Evolutionary conservation across 805 yeast species (phyloP).

Genomic region (Metschnikowia sp.): DNA sequence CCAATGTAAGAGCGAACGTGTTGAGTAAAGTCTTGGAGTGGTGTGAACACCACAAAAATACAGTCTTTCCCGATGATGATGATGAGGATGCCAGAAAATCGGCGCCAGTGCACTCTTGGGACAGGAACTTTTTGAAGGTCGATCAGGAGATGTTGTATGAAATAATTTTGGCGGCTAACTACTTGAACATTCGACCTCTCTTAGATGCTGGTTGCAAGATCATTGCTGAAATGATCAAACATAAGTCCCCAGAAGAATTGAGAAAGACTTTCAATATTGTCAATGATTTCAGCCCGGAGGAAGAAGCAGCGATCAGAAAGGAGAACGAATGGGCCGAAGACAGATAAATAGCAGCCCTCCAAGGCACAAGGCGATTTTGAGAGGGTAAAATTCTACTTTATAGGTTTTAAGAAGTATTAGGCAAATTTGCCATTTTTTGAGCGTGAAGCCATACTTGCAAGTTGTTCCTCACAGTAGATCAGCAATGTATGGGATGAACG

Average conservation of each 20-base stretch:
- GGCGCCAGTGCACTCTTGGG: slow-evolving; percentile 96
- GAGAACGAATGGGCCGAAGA: slow-evolving; percentile 93
- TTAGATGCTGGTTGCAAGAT: slow-evolving; percentile 77
- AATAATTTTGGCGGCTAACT: slow-evolving; percentile 77
- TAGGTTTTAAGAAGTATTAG: too few species aligned
- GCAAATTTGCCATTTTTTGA: too few species aligned
- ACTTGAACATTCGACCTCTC: slow-evolving; percentile 69
- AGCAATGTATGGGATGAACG: too few species aligned
- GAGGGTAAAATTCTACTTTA: too few species aligned
- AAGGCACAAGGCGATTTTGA: too few species aligned
- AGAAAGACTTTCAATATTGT: slow-evolving; percentile 77
- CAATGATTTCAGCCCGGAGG: slow-evolving; percentile 82
- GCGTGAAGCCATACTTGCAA: too few species aligned
- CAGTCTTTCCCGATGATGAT: slow-evolving; percentile 68
- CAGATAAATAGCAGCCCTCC: slow-evolving; percentile 37
- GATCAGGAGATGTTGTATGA: slow-evolving; percentile 89
- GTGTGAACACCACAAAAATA: slow-evolving; percentile 92
- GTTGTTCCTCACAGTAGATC: too few species aligned
- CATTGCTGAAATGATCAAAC: slow-evolving; percentile 81
- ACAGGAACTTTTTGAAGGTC: slow-evolving; percentile 85
- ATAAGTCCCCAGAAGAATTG: slow-evolving; percentile 76
- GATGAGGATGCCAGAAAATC: slow-evolving; percentile 83
- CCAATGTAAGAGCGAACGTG: slow-evolving; percentile 84
- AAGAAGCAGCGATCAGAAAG: slow-evolving; percentile 81
- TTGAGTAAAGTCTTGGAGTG: slow-evolving; percentile 90